Evolutionary conservation across 257 asterid genomes (phyloP).

Genomic region (Capsicum rhomboideum): DNA sequence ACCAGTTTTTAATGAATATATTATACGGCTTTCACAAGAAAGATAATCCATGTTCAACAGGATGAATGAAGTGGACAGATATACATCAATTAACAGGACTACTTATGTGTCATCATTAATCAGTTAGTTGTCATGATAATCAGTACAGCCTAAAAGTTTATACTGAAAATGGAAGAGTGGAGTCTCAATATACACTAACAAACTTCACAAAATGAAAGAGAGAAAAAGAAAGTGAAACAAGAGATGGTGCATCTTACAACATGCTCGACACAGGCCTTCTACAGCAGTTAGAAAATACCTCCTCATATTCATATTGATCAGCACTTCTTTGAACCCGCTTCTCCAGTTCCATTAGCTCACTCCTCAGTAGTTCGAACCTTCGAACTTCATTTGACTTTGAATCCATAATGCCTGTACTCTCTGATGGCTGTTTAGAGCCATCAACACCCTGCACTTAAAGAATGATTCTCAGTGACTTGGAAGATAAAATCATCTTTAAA

Average conservation of each 20-base stretch:
- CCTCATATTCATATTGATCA: constrained; percentile 44
- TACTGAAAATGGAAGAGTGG: background rate
- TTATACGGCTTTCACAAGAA: background rate
- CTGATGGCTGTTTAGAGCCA: constrained; percentile 31
- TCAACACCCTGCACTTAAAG: constrained; percentile 36
- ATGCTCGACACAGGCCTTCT: background rate
- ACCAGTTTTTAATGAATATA: background rate
- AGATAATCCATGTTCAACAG: background rate
- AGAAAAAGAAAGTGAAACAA: background rate
- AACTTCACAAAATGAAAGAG: background rate
- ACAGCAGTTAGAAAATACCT: constrained; percentile 34
- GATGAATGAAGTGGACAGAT: background rate
- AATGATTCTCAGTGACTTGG: background rate
- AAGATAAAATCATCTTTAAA: background rate
- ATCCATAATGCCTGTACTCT: constrained; percentile 26
- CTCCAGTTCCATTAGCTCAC: constrained; percentile 86
- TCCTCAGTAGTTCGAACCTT: constrained; percentile 70
- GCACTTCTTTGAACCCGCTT: constrained; percentile 80
- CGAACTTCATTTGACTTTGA: constrained; percentile 60
- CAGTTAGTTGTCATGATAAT: background rate
- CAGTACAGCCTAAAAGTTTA: background rate
- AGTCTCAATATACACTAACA: background rate
- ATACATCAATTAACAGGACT: background rate
- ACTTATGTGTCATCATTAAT: background rate
- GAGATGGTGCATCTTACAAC: background rate